A percentile compares a stretch with the other conserved stretches of the same genome.
These are phyloP conservation scores for Amanita muscaria DNA, from an alignment of 768 basidiomycete genomes.

Conservation along the genomic window DNA sequence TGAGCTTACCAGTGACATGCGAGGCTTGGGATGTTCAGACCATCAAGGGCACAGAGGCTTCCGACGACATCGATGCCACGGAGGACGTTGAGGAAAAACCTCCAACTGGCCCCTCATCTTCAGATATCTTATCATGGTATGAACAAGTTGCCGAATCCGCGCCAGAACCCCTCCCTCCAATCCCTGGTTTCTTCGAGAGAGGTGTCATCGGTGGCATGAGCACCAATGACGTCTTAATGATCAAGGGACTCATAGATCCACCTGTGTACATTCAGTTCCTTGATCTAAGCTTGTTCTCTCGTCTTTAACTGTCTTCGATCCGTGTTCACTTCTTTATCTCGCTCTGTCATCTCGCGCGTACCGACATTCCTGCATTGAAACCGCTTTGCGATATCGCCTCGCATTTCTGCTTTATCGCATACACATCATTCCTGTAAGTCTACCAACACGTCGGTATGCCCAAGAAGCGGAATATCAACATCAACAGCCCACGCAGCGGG, in stretches of 20 bases:
- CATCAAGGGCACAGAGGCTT: slow-evolving; percentile 1
- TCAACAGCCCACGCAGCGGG: no score
- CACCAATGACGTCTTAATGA: slow-evolving; percentile 12
- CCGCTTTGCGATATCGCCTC: no score
- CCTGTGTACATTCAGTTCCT: slow-evolving; percentile 7
- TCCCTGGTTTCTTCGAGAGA: slow-evolving; percentile 11
- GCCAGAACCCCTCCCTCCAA: slow-evolving; percentile 11
- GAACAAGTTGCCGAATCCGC: slow-evolving; percentile 4
- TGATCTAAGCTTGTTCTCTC: slow-evolving; percentile 1
- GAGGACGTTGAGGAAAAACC: slow-evolving; percentile 8
- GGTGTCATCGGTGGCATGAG: slow-evolving; percentile 13
- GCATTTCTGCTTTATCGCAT: no score
- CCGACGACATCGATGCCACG: slow-evolving; percentile 3
- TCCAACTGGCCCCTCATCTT: slow-evolving; percentile 6
- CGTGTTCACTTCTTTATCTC: no score
- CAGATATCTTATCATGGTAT: slow-evolving; percentile 10
- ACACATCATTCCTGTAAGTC: no score
- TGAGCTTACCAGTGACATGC: slow-evolving; percentile 5
- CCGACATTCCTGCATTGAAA: no score
- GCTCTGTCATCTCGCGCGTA: no score
- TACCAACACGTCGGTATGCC: no score
- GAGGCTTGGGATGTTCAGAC: slow-evolving; percentile 4
- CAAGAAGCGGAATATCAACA: no score
- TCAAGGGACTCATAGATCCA: slow-evolving; percentile 12
- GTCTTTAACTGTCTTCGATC: neutral